Percentiles rank a stretch among this genome's conserved stretches.
Conservation (phyloP, 2,329 filamentous ascomycete species). For the Pseudofabraea citricarpa region DNA sequence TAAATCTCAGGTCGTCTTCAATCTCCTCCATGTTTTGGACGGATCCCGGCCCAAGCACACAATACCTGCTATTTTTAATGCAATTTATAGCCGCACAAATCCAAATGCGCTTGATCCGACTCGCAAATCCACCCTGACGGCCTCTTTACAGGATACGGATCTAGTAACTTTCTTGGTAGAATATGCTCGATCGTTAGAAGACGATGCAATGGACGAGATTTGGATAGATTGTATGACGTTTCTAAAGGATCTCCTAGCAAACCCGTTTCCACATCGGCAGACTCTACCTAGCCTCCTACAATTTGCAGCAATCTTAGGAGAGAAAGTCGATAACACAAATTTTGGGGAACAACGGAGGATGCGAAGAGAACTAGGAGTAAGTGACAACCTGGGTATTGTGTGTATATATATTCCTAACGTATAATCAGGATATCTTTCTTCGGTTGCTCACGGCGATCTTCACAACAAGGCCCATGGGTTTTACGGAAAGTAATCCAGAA, state of each 20-base stretch:
- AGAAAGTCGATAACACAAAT: conserved; percentile 96
- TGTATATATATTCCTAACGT: no score
- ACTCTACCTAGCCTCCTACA: conserved; percentile 81
- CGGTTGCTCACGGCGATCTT: conserved; percentile 89
- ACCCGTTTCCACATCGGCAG: conserved; percentile 92
- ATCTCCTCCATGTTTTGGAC: conserved; percentile 84
- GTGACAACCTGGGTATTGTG: no score
- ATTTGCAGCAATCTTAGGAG: conserved; percentile 83
- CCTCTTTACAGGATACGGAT: conserved; percentile 76
- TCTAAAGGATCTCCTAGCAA: conserved; percentile 80
- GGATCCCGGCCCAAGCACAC: conserved; percentile 87
- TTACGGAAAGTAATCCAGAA: conserved; percentile 51
- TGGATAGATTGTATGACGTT: conserved; percentile 94
- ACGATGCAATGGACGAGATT: conserved; percentile 97
- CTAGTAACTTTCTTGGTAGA: conserved; percentile 85
- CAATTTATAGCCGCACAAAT: conserved; percentile 91
- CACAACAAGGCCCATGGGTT: conserved; percentile 76
- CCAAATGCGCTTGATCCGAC: conserved; percentile 71
- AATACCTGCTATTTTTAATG: conserved; percentile 91
- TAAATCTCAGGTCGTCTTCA: conserved; percentile 66
- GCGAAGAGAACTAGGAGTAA: conserved; percentile 80
- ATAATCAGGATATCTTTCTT: conserved; percentile 78
- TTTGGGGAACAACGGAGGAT: conserved; percentile 93
- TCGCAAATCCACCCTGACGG: conserved; percentile 83
- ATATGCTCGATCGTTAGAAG: conserved; percentile 85